Evolutionary conservation across 148 eudicot genomes (phyloP), one percentile per base, ranked within the genome.

Genomic region (Fagopyrum esculentum): DNA sequence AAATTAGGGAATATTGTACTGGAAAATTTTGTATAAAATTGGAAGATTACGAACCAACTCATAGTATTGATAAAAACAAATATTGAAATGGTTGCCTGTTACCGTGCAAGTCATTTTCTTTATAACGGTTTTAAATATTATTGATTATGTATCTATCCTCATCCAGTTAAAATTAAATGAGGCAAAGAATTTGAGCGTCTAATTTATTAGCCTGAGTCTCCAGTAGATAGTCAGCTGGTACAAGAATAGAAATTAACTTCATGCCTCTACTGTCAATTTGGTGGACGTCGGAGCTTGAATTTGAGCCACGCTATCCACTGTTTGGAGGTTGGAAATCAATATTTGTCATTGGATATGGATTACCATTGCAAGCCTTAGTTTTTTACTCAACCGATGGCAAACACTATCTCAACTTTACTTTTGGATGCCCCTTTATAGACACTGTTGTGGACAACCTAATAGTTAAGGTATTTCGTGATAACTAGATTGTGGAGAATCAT

Each of bases 321-420:
- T 91, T 94, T 90, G 97, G 98, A 69, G 97, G 98, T 48, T 94
- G 98, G 98, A 91, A 84, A 85, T 80, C 97, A 15, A 88, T 93
- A 63, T 94, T 94, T 87, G 78, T 86, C 76, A 89, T 94, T 79
- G 98, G 98, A 68, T 94, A 94, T 77, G 89, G 89, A 77, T 78
- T 94, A 47, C 98, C 98, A 11, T 75, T 94, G 82, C 87, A 94
- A 79, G 98, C 91, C 84, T 91, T 91, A 75, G 90, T 91, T 56
- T 91, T 84, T 75, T 92, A 91, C 86, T 85, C 90, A 55, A 71
- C 80, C 82, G 92, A 86, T 78, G 98, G 97, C 66, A 83, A 76
- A 50, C 97, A 96, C 50, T 91, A 91, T 84, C 83, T 94, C 74
- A 94, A 91, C 79, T 89, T 89, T 78, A 89, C 83, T 74, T 94